Base-by-base conservation (phyloP, 805 yeast genomes). In the Suhomyces pyralidae region DNA sequence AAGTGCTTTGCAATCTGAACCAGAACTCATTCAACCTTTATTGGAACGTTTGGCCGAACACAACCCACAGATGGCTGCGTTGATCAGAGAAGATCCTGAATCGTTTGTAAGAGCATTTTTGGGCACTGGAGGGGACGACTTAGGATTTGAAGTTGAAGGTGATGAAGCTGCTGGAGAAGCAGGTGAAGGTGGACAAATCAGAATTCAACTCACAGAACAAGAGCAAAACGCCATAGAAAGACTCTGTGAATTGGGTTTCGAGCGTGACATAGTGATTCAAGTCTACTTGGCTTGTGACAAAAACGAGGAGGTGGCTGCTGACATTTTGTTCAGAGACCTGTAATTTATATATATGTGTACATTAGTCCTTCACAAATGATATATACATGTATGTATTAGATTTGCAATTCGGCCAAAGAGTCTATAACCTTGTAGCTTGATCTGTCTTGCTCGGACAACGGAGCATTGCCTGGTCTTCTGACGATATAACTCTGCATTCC, bases 261-360 rank as follows among this genome's bases (percentile, higher is more conserved):
- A 90, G 59, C 82, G 97, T 60, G 80, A 85, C 60, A 76, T 87
- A 52, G 99, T 89, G 45, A 83, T 91, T 55, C 97, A 92, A 75
- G 96, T 96, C 28, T 94, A 90, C 74, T 85, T 94, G 80, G 98
- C 98, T 42, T 94, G 99, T 71, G 99, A 94, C 65, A 93, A 91
- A 74, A 90, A 94, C 71, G 99, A 94, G 75, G 97, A 93, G 76
- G 81, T 90, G 63, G 91, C 99, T 43, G 99, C 98, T 20, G 94
- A 94, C 74, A 82, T 90, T 65, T 78, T 94, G 61, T 88, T 94
- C 62, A 73, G 79, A 56, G 79, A 74, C 66, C 67, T 68, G 65
- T 70, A 66, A 61, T 20, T 24, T 17, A 6, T 38, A 38, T 38
- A 20, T 47, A 42, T 38, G 40, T 48, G 50, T 48, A 48, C 45